These are phyloP conservation scores for Rutidosis leptorrhynchoides DNA, from an alignment of 129 eudicot genomes.

Conservation along the genomic window DNA sequence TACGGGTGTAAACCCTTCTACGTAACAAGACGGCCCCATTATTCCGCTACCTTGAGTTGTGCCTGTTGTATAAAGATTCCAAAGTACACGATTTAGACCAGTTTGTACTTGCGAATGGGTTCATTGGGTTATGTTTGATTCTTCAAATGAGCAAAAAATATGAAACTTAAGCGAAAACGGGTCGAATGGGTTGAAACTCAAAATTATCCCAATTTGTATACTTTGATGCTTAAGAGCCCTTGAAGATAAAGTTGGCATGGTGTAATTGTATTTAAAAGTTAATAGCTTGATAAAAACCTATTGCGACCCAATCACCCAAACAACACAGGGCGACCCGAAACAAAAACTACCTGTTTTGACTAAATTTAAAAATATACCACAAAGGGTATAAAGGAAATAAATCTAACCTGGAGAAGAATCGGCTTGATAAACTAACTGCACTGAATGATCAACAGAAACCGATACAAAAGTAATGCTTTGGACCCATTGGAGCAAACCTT, in stretches of 20 bases:
- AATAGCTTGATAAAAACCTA: background rate
- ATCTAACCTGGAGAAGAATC: constrained; percentile 78
- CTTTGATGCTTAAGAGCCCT: background rate
- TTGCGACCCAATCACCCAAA: background rate
- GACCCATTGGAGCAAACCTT: constrained; percentile 95
- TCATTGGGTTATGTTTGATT: background rate
- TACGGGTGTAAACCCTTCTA: constrained; percentile 91
- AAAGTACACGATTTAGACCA: background rate
- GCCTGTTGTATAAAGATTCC: constrained; percentile 42
- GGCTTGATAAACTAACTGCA: constrained; percentile 75
- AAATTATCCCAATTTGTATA: background rate
- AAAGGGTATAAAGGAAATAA: constrained; percentile 6
- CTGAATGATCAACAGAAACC: constrained; percentile 73
- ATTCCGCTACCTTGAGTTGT: constrained; percentile 72
- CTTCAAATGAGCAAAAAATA: background rate
- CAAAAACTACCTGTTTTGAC: background rate
- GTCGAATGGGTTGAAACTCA: background rate
- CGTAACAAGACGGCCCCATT: constrained; percentile 53
- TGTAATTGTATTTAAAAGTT: too few relatives aligned
- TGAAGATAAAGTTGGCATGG: background rate
- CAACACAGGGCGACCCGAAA: background rate
- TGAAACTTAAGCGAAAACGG: background rate
- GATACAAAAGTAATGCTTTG: constrained; percentile 94
- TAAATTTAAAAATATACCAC: background rate
- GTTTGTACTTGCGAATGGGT: background rate